Conservation (phyloP, 371 early-diverging fungal species). For the Enterospora canceri region DNA sequence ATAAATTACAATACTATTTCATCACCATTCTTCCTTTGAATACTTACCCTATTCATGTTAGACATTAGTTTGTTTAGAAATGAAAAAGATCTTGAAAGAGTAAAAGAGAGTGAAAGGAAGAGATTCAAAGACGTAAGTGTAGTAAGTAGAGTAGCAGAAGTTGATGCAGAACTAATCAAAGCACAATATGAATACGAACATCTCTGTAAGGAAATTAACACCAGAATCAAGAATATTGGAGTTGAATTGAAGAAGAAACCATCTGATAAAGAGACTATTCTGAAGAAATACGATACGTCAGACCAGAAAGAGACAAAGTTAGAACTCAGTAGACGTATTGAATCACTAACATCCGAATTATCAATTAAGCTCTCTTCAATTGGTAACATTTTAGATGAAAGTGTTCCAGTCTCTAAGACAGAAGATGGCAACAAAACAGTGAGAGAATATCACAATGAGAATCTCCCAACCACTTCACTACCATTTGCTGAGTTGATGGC, state of each 20-base stretch:
- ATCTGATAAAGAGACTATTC: conserved; percentile 21
- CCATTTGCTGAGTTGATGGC: conserved; percentile 61
- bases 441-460: conserved; percentile 59
- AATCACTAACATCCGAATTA: conserved; percentile 31
- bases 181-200: conserved; percentile 43
- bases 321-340: conserved; percentile 11
- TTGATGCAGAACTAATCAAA: conserved; percentile 42
- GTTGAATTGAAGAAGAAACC: conserved; percentile 22
- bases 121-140: conserved; percentile 30
- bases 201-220: conserved; percentile 44
- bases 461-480: conserved; percentile 7
- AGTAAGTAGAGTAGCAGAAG: conserved; percentile 31
- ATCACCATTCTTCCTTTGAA: too few relatives aligned
- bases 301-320: conserved; percentile 6
- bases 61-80: conserved; percentile 43
- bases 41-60: conserved; percentile 35
- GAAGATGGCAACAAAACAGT: conserved; percentile 76
- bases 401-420: conserved; percentile 70
- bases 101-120: conserved; percentile 43
- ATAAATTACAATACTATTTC: too few relatives aligned
- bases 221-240: conserved; percentile 26
- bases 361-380: conserved; percentile 59
- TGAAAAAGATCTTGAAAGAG: conserved; percentile 13
- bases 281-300: not conserved
- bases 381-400: conserved; percentile 86